phyloP scores from a whole-genome alignment of 2,329 filamentous ascomycete genomes.

The Botryotinia calthae region DNA sequence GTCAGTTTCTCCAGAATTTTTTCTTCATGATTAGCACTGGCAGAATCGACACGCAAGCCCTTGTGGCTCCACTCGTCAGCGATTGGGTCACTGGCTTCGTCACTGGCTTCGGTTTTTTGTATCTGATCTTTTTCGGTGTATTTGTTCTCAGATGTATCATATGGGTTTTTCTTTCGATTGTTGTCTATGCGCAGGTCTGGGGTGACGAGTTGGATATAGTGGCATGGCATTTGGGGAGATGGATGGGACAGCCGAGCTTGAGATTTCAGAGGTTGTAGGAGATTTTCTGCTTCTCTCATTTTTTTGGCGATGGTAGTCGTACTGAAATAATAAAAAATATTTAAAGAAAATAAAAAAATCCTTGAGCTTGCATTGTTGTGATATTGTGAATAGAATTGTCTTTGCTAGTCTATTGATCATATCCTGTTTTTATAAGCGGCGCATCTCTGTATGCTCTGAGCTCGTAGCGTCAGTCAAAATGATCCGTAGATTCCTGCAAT shows the following conservation, averaged over 20 bases:
- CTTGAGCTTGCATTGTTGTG: background rate
- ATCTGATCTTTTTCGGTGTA: too few relatives aligned
- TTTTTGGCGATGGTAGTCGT: background rate
- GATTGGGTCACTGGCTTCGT: too few relatives aligned
- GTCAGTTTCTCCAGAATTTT: background rate
- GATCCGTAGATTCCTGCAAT: accelerated
- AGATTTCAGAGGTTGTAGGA: background rate
- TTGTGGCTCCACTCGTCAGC: too few relatives aligned
- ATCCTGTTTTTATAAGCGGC: background rate
- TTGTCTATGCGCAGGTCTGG: background rate
- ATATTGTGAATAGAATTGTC: background rate
- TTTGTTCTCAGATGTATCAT: too few relatives aligned
- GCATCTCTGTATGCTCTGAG: too few relatives aligned
- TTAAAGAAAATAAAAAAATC: background rate
- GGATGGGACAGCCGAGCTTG: background rate
- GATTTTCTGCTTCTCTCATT: background rate
- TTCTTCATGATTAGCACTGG: too few relatives aligned
- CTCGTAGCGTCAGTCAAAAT: background rate
- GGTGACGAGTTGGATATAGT: background rate
- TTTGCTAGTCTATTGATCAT: too few relatives aligned
- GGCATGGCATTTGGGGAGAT: background rate
- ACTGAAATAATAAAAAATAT: background rate
- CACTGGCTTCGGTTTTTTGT: background rate
- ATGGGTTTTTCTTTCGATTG: background rate
- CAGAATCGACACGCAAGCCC: too few relatives aligned